Evolutionary conservation across 768 basidiomycete genomes (phyloP).

Genomic region (Lentinus tigrinus): DNA sequence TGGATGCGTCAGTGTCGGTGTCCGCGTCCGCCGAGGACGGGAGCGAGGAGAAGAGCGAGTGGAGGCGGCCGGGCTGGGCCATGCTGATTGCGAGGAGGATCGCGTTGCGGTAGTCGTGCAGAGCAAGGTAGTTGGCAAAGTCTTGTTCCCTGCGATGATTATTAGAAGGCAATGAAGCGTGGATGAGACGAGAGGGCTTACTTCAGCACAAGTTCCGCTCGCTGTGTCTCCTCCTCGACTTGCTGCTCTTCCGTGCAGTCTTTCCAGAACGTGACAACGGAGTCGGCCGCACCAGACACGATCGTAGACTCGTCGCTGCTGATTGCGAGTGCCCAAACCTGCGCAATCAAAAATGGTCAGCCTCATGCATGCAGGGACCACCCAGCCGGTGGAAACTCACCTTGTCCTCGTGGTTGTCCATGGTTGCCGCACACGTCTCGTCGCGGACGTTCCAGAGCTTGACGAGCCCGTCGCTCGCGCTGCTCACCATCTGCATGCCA

Average conservation of each 20-base stretch:
- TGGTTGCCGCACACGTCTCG: constrained; percentile 82
- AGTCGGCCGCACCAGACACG: constrained; percentile 94
- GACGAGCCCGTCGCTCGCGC: constrained; percentile 92
- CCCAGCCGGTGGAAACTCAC: constrained; percentile 35
- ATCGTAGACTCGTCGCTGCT: constrained; percentile 79
- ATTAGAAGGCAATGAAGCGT: not conserved
- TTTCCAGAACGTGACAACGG: constrained; percentile 94
- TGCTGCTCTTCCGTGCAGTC: constrained; percentile 89
- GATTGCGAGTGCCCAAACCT: constrained; percentile 97
- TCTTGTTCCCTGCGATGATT: constrained; percentile 81
- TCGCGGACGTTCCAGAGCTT: constrained; percentile 93
- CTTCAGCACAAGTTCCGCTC: constrained; percentile 78
- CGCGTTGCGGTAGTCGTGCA: constrained; percentile 88
- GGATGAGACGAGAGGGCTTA: constrained; percentile 37
- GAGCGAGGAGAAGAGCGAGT: constrained; percentile 74
- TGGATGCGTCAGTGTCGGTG: not conserved
- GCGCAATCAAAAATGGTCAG: too few relatives aligned
- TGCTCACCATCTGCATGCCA: constrained; percentile 84
- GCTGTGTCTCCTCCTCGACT: constrained; percentile 67
- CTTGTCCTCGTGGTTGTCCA: constrained; percentile 99
- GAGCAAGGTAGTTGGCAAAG: constrained; percentile 82
- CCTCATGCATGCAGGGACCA: not conserved
- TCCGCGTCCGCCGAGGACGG: constrained; percentile 25
- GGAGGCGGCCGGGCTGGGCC: constrained; percentile 87
- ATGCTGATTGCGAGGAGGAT: constrained; percentile 90